phyloP scores from a whole-genome alignment of 331 rosid species.

The Arachis monticola region DNA sequence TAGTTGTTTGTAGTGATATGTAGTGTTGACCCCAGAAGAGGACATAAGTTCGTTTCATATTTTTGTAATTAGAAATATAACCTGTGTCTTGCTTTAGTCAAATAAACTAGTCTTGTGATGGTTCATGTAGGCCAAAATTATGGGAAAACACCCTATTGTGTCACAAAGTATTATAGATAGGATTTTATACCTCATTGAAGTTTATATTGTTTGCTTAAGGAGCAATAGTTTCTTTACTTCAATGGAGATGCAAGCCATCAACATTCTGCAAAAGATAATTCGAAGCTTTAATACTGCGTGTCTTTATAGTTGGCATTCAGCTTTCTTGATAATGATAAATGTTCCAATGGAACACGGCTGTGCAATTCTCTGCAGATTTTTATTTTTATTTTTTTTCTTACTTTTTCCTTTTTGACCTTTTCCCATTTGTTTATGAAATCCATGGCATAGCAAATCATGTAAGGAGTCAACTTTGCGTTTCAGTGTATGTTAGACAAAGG shows the following conservation, averaged over 20 bases:
- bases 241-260: background rate
- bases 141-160: background rate
- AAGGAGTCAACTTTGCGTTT: conserved; percentile 10
- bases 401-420: background rate
- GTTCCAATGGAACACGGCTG: conserved; percentile 16
- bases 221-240: conserved; percentile 11
- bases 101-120: background rate
- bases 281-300: conserved; percentile 3
- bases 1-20: background rate
- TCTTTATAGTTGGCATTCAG: background rate
- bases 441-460: background rate
- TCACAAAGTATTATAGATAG: background rate
- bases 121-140: background rate
- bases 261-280: background rate
- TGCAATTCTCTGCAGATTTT: background rate
- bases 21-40: background rate
- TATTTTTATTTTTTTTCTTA: background rate
- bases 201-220: conserved; percentile 25
- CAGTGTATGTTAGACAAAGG: background rate
- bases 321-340: conserved; percentile 10
- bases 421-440: conserved; percentile 25
- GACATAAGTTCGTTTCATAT: background rate
- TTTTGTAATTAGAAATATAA: background rate
- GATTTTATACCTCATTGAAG: conserved; percentile 17
- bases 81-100: background rate